Percentiles rank a stretch among this genome's conserved stretches.
These are phyloP conservation scores for Vitis labrusca DNA, from an alignment of 164 flowering plant species.

Conservation along the genomic window DNA sequence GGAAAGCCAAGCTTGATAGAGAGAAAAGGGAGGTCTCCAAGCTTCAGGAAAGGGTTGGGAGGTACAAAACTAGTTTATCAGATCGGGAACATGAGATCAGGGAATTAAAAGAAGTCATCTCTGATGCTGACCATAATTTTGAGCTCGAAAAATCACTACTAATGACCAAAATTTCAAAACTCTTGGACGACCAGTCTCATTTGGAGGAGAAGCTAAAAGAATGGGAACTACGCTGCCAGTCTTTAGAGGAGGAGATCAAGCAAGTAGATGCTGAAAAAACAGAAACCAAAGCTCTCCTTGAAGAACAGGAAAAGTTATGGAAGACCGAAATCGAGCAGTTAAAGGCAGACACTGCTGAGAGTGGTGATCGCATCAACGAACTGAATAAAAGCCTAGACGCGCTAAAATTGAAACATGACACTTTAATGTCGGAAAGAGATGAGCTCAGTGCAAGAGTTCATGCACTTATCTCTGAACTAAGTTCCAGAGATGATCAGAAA, in stretches of 20 bases:
- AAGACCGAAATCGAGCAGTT: slow-evolving; percentile 35
- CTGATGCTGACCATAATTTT: slow-evolving; percentile 45
- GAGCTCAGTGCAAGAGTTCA: slow-evolving; percentile 32
- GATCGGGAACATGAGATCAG: slow-evolving; percentile 54
- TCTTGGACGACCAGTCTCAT: slow-evolving; percentile 29
- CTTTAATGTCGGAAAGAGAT: slow-evolving; percentile 47
- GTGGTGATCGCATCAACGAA: slow-evolving; percentile 20
- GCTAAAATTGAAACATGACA: slow-evolving; percentile 32
- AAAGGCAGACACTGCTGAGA: slow-evolving; percentile 36
- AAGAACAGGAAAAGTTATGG: slow-evolving; percentile 22
- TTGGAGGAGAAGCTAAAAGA: slow-evolving; percentile 47
- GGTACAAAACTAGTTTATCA: slow-evolving; percentile 45
- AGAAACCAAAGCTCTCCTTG: slow-evolving; percentile 24
- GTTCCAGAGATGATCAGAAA: slow-evolving; percentile 35
- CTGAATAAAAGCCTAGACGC: slow-evolving; percentile 38
- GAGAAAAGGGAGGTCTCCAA: slow-evolving; percentile 42
- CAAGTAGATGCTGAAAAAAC: slow-evolving; percentile 27
- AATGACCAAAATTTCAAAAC: slow-evolving; percentile 34
- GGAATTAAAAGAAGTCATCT: slow-evolving; percentile 44
- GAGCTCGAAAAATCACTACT: slow-evolving; percentile 52
- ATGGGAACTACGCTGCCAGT: slow-evolving; percentile 34
- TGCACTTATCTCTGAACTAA: slow-evolving; percentile 33
- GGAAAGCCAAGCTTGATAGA: slow-evolving; percentile 37
- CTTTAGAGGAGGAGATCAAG: slow-evolving; percentile 42
- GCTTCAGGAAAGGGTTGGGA: slow-evolving; percentile 45